phyloP scores from a whole-genome alignment of 148 eudicot species.

The Rhododendron simsii region DNA sequence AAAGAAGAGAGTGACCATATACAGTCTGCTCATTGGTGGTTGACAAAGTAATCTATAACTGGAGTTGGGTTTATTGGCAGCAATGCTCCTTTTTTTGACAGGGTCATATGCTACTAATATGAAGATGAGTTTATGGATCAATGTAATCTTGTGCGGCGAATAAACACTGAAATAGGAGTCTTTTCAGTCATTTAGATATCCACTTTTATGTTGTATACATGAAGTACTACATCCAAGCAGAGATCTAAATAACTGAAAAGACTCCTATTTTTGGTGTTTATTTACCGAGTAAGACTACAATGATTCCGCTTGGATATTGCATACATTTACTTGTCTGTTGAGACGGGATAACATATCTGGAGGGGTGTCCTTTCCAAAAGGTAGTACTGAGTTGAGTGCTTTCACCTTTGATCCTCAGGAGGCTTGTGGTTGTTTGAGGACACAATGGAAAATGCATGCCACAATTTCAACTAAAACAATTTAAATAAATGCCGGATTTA shows the following conservation, averaged over 20 bases:
- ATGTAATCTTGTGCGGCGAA: neutral
- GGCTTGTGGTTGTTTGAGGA: neutral
- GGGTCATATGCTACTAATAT: neutral
- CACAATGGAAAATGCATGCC: neutral
- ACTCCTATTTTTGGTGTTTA: too few relatives aligned
- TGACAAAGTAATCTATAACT: neutral
- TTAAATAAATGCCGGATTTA: neutral
- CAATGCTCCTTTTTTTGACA: neutral
- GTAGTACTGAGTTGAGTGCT: neutral
- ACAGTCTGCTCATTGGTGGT: neutral
- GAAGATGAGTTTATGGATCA: neutral
- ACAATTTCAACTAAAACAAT: neutral
- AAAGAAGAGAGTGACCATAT: neutral
- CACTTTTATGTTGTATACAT: neutral
- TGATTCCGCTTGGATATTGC: neutral
- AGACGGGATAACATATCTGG: neutral
- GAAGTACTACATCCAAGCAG: too few relatives aligned
- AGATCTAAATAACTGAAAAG: too few relatives aligned
- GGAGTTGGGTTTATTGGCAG: neutral
- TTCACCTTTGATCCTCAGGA: neutral
- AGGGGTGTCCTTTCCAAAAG: neutral
- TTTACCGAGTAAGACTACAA: too few relatives aligned
- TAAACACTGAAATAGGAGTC: neutral
- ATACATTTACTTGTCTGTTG: neutral
- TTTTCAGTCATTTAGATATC: neutral